Conservation (phyloP, 108 stramenopile species). For the Hondaea fermentalgiana region DNA sequence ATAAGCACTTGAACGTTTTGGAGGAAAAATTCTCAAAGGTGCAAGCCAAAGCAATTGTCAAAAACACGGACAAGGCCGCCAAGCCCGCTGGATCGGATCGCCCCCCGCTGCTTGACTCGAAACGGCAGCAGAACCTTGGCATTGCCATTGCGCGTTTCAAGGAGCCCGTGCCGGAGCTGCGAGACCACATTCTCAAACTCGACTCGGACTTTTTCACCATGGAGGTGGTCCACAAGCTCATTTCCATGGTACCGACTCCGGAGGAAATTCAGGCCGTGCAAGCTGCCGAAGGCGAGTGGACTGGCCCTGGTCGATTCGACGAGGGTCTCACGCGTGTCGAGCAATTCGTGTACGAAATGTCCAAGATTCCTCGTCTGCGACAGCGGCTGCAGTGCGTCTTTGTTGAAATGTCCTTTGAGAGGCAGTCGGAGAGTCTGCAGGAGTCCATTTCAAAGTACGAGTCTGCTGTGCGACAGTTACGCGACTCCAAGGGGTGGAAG, state of each 20-base stretch:
- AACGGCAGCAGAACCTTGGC: slow-evolving; percentile 3
- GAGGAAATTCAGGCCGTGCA: background rate
- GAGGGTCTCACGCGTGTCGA: background rate
- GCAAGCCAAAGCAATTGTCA: background rate
- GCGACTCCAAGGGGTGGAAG: background rate
- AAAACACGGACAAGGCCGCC: background rate
- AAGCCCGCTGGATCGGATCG: background rate
- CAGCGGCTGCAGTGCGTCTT: slow-evolving; percentile 10
- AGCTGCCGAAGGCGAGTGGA: slow-evolving; percentile 2
- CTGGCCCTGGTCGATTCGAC: background rate
- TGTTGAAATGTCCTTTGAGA: slow-evolving; percentile 10
- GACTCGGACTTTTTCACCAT: slow-evolving; percentile 4
- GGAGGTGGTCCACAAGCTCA: slow-evolving; percentile 18
- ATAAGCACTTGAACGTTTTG: background rate
- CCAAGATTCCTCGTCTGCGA: background rate
- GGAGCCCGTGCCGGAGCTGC: background rate
- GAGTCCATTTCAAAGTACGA: background rate
- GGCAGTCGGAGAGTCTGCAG: background rate
- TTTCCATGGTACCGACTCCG: background rate
- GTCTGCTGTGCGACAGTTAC: background rate
- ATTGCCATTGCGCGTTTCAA: slow-evolving; percentile 14
- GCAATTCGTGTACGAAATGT: background rate
- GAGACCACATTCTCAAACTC: slow-evolving; percentile 6
- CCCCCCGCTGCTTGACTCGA: background rate
- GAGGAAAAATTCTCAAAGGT: background rate